Conservation (phyloP, 441 rosid species). For the Syzygium syzygioides region DNA sequence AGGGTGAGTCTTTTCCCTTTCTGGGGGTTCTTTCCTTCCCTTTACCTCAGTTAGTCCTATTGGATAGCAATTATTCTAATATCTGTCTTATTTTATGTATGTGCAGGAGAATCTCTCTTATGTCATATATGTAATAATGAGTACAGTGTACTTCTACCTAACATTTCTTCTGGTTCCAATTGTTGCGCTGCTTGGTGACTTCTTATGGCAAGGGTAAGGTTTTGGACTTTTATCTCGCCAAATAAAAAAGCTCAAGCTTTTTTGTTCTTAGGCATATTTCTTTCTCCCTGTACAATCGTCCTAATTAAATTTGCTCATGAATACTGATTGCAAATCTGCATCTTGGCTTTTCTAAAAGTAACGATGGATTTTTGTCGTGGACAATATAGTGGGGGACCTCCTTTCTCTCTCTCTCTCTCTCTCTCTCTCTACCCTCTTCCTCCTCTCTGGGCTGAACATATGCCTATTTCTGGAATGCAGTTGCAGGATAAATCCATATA, state of each 20-base stretch:
- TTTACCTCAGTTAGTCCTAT: not conserved
- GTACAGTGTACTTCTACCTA: conserved; percentile 86
- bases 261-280: not conserved
- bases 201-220: conserved; percentile 84
- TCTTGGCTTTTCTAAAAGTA: not conserved
- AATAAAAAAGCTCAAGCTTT: not conserved
- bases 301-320: not conserved
- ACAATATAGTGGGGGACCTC: not conserved
- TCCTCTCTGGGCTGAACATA: not conserved
- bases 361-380: not conserved
- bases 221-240: not conserved
- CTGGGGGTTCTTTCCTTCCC: not conserved
- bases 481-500: not conserved
- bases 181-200: conserved; percentile 86
- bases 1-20: conserved; percentile 40
- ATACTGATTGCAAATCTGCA: not conserved
- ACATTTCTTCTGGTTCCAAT: conserved; percentile 72
- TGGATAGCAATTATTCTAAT: conserved; percentile 9
- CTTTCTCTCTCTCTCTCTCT: not conserved
- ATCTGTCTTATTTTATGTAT: not conserved
- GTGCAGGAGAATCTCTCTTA: conserved; percentile 79
- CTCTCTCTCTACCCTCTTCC: not conserved
- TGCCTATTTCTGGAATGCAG: not conserved
- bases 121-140: conserved; percentile 84
- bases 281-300: not conserved